These are phyloP conservation scores for Jacaranda mimosifolia DNA, from an alignment of 257 asterid genomes.

Conservation along the genomic window DNA sequence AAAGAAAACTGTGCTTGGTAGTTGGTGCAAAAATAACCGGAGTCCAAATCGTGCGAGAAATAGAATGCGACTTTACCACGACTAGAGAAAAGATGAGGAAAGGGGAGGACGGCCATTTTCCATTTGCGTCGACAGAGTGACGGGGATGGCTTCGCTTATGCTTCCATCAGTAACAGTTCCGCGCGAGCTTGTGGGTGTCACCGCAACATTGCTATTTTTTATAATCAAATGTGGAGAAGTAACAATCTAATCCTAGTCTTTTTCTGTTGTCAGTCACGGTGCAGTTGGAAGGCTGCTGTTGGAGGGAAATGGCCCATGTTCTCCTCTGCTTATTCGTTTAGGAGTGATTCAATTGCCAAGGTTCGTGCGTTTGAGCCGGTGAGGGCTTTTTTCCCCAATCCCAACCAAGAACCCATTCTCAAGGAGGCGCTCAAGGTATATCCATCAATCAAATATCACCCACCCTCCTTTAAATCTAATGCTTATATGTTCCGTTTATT, in stretches of 20 bases:
- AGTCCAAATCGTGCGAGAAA: too few relatives aligned
- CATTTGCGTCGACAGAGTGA: not conserved
- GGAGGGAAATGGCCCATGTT: conserved; percentile 28
- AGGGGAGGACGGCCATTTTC: not conserved
- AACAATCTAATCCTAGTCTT: not conserved
- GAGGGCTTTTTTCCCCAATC: conserved; percentile 61
- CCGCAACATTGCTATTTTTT: too few relatives aligned
- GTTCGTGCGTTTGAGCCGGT: conserved; percentile 28
- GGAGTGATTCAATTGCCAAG: conserved; percentile 11
- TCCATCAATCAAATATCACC: not conserved
- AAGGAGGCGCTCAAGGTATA: conserved; percentile 69
- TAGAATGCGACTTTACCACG: not conserved
- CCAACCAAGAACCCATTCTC: conserved; percentile 56
- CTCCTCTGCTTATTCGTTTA: conserved; percentile 4
- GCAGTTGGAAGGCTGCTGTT: conserved; percentile 30
- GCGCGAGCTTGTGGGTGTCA: conserved; percentile 32
- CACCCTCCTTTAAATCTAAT: not conserved
- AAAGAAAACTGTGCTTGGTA: too few relatives aligned
- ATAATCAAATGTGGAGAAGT: too few relatives aligned
- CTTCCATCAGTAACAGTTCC: conserved; percentile 27
- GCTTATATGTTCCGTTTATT: too few relatives aligned
- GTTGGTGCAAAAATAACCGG: too few relatives aligned
- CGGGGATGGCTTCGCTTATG: conserved; percentile 30
- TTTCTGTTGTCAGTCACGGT: conserved; percentile 13
- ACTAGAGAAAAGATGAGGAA: not conserved